These are phyloP conservation scores for Saccharomyces mikatae DNA, from an alignment of 805 yeast species.

Conservation along the genomic window DNA sequence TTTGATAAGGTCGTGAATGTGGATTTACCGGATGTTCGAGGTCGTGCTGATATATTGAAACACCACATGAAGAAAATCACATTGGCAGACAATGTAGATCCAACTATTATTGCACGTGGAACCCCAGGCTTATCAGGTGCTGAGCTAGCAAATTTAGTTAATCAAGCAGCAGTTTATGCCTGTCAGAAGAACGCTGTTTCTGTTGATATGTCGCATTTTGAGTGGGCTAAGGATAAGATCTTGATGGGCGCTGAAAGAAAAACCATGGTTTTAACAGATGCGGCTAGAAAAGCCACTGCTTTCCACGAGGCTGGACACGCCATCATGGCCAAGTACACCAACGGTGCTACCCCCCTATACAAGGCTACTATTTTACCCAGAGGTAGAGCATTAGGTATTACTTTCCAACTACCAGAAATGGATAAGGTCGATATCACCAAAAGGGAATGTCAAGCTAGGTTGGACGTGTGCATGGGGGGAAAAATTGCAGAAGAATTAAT, in stretches of 20 bases:
- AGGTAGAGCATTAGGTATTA: constrained; percentile 93
- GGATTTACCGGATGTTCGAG: constrained; percentile 95
- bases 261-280: constrained; percentile 96
- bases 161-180: constrained; percentile 97
- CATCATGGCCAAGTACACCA: constrained; percentile 89
- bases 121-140: constrained; percentile 99
- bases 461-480: constrained; percentile 99
- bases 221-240: constrained; percentile 98
- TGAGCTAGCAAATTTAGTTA: constrained; percentile 87
- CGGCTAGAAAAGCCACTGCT: constrained; percentile 87
- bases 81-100: constrained; percentile 75
- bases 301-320: constrained; percentile 99
- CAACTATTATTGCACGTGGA: constrained; percentile 86
- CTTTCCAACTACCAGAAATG: constrained; percentile 97
- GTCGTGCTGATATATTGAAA: constrained; percentile 83
- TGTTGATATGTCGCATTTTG: constrained; percentile 86
- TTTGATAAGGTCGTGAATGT: constrained; percentile 94
- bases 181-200: constrained; percentile 85
- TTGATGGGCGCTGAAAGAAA: constrained; percentile 96
- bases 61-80: constrained; percentile 92
- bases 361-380: constrained; percentile 96
- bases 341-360: constrained; percentile 90
- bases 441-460: constrained; percentile 78
- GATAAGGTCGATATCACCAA: constrained; percentile 92
- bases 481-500: constrained; percentile 92